These are phyloP conservation scores for Micractinium conductrix DNA, from an alignment of 139 green algal genomes.

Conservation along the genomic window DNA sequence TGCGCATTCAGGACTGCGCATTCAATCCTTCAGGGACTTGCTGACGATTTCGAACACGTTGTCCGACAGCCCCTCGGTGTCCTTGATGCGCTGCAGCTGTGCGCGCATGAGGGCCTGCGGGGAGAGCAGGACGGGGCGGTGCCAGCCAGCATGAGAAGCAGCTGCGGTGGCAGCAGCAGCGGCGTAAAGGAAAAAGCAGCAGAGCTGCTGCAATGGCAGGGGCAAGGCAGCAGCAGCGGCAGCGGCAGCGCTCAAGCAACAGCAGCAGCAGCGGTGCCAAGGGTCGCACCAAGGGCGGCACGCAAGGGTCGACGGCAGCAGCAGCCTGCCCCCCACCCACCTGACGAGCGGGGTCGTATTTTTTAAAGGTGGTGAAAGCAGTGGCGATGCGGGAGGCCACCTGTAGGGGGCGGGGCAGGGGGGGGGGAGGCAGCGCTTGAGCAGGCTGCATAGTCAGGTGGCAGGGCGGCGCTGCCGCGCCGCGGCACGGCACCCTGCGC, in stretches of 20 bases:
- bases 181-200: too few relatives aligned
- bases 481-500: too few relatives aligned
- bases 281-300: too few relatives aligned
- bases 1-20: too few relatives aligned
- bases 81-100: slow-evolving; percentile 87
- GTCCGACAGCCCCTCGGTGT: slow-evolving; percentile 72
- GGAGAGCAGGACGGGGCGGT: neutral
- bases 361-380: slow-evolving; percentile 86
- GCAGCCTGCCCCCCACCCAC: too few relatives aligned
- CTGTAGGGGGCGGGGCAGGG: slow-evolving; percentile 16
- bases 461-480: too few relatives aligned
- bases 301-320: too few relatives aligned
- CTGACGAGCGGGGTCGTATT: slow-evolving; percentile 81
- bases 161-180: too few relatives aligned
- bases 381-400: slow-evolving; percentile 87
- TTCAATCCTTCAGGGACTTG: slow-evolving; percentile 72
- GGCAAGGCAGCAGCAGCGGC: too few relatives aligned
- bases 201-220: too few relatives aligned
- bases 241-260: neutral
- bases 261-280: too few relatives aligned
- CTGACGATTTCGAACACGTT: slow-evolving; percentile 96
- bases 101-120: slow-evolving; percentile 83
- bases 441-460: too few relatives aligned
- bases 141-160: neutral
- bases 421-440: neutral